Conservation (phyloP, 495 filamentous ascomycete genomes). For the Tuber calosporum region DNA sequence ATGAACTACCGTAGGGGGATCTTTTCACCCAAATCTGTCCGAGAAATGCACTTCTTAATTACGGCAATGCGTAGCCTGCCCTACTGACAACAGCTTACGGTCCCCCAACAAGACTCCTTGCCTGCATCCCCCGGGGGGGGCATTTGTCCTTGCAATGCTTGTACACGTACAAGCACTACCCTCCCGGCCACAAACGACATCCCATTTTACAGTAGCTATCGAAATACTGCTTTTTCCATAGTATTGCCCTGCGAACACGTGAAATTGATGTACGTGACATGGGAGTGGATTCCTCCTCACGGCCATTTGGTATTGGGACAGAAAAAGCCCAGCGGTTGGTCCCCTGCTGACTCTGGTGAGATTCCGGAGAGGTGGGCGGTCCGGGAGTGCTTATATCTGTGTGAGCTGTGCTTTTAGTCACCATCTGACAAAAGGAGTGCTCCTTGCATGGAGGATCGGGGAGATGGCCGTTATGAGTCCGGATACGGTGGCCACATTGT, state of each 20-base stretch:
- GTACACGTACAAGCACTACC: too few species aligned
- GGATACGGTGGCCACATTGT: neutral
- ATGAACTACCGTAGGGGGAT: neutral
- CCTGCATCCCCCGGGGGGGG: neutral
- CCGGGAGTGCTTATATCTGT: neutral
- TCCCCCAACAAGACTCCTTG: neutral
- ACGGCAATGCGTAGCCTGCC: neutral
- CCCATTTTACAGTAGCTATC: neutral
- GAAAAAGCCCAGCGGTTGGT: neutral
- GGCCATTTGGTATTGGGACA: neutral
- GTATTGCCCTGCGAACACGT: neutral
- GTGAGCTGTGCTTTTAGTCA: neutral
- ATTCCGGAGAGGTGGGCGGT: neutral
- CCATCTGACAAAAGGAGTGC: neutral
- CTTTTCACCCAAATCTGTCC: neutral
- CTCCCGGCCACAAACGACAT: neutral
- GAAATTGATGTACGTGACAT: neutral
- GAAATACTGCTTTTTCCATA: neutral
- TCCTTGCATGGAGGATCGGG: neutral
- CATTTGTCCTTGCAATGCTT: neutral
- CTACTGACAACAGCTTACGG: neutral
- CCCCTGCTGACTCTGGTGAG: neutral
- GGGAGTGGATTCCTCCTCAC: neutral
- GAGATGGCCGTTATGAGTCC: neutral
- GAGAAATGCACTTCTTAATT: neutral